Evolutionary conservation across 2,329 filamentous ascomycete species (phyloP), one percentile per base, ranked within the genome.

Genomic region (Fusarium euwallaceae): DNA sequence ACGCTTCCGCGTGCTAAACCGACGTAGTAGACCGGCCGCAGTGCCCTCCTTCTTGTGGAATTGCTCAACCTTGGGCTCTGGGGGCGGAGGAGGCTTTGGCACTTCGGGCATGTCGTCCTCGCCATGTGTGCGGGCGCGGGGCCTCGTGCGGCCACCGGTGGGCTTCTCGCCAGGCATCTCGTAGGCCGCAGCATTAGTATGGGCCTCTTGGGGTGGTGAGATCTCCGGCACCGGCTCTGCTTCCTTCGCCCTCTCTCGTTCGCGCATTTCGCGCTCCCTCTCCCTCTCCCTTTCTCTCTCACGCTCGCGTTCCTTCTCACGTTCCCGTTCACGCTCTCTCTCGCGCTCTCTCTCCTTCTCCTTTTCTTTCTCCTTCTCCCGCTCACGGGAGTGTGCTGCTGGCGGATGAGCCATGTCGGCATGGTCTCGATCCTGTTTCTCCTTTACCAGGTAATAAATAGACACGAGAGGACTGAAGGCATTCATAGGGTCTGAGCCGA

Each of bases 371-470:
- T 82, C 80, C 24, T 56, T 76, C 43, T 82, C 80, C 64, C 78
- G 81, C 16, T 84, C 82, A 7, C 81, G 81, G 10, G 79, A 69
- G 17, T 78, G 59, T 17, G 81, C 77, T 56, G 93, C 88, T 48
- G 87, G 86, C 27, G 91, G 85, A 51, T 86, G 71, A 32, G 73
- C 72, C 66, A 79, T 78, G 36, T 82, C 81, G 20, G 78, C 75
- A 58, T 86, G 86, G 78, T 98, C 95, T 39, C 94, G 91, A 60
- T 97, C 94, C 73, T 95, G 91, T 84, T 98, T 98, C 85, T 99
- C 97, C 76, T 91, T 92, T n/a, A 98, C 97, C 4, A 99, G 89
- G 79, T 97, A 97, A 83, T 99, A 99, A 16, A 99, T 92, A 2
- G 97, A 98, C 9, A 98, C 88, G 16, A 98, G 87, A 9, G 97